These are phyloP conservation scores for Zychaea mexicana DNA, from an alignment of 371 early-diverging fungal genomes.

Conservation along the genomic window DNA sequence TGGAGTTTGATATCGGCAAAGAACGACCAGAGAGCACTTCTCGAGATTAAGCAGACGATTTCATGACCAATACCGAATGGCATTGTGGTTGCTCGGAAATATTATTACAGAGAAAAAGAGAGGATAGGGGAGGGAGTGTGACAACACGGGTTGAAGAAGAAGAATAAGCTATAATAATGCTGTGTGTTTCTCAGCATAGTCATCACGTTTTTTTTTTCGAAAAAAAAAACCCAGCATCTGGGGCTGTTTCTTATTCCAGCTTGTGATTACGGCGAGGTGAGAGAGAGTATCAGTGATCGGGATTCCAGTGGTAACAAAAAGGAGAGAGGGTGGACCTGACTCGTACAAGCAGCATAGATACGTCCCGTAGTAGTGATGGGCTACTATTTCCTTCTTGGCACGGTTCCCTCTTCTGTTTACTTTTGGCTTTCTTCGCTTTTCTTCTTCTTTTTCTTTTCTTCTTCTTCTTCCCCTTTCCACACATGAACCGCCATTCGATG, in stretches of 20 bases:
- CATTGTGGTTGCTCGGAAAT: conserved; percentile 22
- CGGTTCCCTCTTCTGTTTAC: background rate
- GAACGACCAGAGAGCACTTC: conserved; percentile 53
- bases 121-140: background rate
- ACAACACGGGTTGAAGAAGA: no score
- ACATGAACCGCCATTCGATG: background rate
- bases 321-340: no score
- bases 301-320: no score
- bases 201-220: no score
- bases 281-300: background rate
- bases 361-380: no score
- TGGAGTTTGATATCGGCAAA: conserved; percentile 44
- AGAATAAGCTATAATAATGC: no score
- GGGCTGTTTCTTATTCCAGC: background rate
- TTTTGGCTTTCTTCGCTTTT: background rate
- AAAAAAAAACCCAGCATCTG: background rate
- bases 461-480: background rate
- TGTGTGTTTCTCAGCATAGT: no score
- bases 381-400: background rate
- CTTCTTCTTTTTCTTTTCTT: background rate
- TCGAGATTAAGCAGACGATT: conserved; percentile 38
- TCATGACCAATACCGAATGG: conserved; percentile 53
- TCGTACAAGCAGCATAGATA: background rate
- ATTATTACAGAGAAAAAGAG: background rate
- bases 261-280: background rate